These are phyloP conservation scores for Phyllosticta citribraziliensis DNA, from an alignment of 2,329 filamentous ascomycete species.

Conservation along the genomic window DNA sequence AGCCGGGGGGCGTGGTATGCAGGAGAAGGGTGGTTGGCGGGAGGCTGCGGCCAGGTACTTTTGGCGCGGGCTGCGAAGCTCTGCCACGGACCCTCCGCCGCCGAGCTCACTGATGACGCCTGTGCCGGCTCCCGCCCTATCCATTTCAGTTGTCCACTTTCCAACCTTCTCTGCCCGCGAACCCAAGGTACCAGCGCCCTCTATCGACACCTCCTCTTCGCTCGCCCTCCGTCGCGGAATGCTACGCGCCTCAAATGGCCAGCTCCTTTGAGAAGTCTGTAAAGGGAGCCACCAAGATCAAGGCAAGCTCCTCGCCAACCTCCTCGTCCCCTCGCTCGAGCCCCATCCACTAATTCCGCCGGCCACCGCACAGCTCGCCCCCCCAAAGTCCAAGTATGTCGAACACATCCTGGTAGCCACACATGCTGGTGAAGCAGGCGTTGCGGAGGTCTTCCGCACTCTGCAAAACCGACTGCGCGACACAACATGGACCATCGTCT, in stretches of 20 bases:
- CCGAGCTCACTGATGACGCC: conserved; percentile 6
- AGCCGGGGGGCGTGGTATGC: not conserved
- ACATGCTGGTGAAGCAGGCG: conserved; percentile 85
- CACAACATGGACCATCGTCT: conserved; percentile 98
- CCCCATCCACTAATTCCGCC: conserved; percentile 16
- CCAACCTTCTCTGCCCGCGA: not conserved
- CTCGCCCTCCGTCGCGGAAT: conserved; percentile 5
- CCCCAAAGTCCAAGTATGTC: conserved; percentile 98
- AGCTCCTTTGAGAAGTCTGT: conserved; percentile 98
- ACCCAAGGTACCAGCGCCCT: not conserved
- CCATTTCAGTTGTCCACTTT: conserved; percentile 1
- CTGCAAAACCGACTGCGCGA: conserved; percentile 82
- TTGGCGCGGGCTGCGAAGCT: not conserved
- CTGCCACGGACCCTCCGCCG: not conserved
- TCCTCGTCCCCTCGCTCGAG: conserved; percentile 7
- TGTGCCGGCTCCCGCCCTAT: conserved; percentile 5
- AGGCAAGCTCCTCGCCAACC: conserved; percentile 44
- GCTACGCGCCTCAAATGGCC: conserved; percentile 46
- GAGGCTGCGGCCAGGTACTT: not conserved
- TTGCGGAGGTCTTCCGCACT: conserved; percentile 90
- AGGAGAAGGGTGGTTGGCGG: not conserved
- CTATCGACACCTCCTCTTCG: not conserved
- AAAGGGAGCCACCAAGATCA: conserved; percentile 96
- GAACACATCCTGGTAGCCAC: conserved; percentile 95
- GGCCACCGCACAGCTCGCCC: conserved; percentile 57